These are phyloP conservation scores for Sporopachydermia cereana DNA, from an alignment of 1,139 yeast genomes.

Conservation along the genomic window DNA sequence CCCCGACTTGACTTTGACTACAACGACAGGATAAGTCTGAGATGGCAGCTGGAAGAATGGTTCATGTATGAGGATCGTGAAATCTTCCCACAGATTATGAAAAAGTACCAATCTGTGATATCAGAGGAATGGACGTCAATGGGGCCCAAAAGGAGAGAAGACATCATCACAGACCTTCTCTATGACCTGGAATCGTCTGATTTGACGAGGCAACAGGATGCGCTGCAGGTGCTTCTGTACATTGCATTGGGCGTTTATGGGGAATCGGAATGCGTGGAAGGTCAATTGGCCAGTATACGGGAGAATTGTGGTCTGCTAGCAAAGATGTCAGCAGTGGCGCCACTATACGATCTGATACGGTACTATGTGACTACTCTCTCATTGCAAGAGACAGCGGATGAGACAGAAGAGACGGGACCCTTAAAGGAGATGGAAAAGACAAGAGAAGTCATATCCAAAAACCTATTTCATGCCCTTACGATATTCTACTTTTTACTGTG, in stretches of 20 bases:
- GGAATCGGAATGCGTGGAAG: slow-evolving; percentile 20
- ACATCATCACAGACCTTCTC: background rate
- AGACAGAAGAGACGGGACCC: slow-evolving; percentile 8
- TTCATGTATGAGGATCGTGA: slow-evolving; percentile 20
- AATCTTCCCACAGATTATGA: slow-evolving; percentile 17
- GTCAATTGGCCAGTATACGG: slow-evolving; percentile 29
- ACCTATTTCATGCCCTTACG: slow-evolving; percentile 37
- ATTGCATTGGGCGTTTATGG: slow-evolving; percentile 32
- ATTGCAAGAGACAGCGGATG: slow-evolving; percentile 12
- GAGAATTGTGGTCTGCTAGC: slow-evolving; percentile 19
- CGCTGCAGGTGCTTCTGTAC: slow-evolving; percentile 7
- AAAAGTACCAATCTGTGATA: slow-evolving; percentile 16
- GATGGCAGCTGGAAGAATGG: slow-evolving; percentile 25
- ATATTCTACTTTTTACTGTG: slow-evolving; percentile 39
- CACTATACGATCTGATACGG: slow-evolving; percentile 14
- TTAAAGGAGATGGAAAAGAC: background rate
- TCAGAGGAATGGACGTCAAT: slow-evolving; percentile 10
- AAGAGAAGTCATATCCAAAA: slow-evolving; percentile 14
- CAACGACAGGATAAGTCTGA: slow-evolving; percentile 16
- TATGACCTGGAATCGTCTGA: slow-evolving; percentile 5
- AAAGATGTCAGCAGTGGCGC: slow-evolving; percentile 14
- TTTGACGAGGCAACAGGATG: background rate
- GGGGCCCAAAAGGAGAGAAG: background rate
- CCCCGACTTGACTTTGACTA: slow-evolving; percentile 20
- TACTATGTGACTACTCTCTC: background rate